These are phyloP conservation scores for Akanthomyces muscarius DNA, from an alignment of 2,329 filamentous ascomycete species.

Conservation along the genomic window DNA sequence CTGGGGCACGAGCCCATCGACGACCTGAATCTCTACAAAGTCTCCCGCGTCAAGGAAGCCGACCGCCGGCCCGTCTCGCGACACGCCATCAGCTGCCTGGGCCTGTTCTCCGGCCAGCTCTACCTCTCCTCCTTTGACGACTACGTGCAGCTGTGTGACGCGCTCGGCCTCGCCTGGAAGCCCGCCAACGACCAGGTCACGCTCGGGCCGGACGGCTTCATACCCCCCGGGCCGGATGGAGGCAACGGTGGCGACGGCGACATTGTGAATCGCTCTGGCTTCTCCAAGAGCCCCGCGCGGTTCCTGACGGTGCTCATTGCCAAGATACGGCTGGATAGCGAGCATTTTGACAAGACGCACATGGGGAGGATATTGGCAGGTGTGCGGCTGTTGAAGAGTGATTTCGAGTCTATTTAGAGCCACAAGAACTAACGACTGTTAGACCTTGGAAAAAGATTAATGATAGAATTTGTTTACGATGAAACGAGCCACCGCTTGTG, in stretches of 20 bases:
- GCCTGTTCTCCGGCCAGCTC: slow-evolving; percentile 64
- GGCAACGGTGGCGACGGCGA: not conserved
- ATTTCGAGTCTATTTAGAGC: slow-evolving; percentile 16
- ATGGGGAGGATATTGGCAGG: slow-evolving; percentile 36
- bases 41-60: not conserved
- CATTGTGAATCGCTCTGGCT: slow-evolving; percentile 15
- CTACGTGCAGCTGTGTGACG: slow-evolving; percentile 49
- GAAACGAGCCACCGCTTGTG: too few species aligned
- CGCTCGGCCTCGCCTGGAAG: slow-evolving; percentile 44
- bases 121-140: slow-evolving; percentile 54
- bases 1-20: not conserved
- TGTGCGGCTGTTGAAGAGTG: slow-evolving; percentile 21
- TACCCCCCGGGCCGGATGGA: slow-evolving; percentile 19
- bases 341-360: slow-evolving; percentile 39
- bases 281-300: slow-evolving; percentile 31
- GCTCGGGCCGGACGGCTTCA: slow-evolving; percentile 31
- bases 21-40: not conserved
- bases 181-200: slow-evolving; percentile 23
- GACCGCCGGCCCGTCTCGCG: not conserved
- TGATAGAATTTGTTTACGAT: too few species aligned
- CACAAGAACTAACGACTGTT: too few species aligned
- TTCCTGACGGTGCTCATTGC: slow-evolving; percentile 36
- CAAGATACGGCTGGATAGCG: slow-evolving; percentile 35
- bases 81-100: slow-evolving; percentile 41
- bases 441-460: not conserved